Percentiles rank a stretch among this genome's conserved stretches.
These are phyloP conservation scores for Pelargonium australe DNA, from an alignment of 441 rosid species.

Conservation along the genomic window DNA sequence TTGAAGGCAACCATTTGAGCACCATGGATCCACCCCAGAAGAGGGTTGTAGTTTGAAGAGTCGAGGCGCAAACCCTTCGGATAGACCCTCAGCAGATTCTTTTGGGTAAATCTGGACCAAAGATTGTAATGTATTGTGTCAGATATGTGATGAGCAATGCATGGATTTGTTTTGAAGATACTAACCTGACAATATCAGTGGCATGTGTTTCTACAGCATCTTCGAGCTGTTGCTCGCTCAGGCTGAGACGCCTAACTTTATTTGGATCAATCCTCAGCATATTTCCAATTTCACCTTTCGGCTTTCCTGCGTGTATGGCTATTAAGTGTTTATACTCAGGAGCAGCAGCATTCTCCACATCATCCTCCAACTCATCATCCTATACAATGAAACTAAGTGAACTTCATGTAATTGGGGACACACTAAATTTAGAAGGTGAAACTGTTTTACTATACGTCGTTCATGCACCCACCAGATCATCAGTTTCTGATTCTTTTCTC, in stretches of 20 bases:
- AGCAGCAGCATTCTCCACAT: constrained; percentile 30
- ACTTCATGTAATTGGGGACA: too few relatives aligned
- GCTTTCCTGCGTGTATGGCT: constrained; percentile 85
- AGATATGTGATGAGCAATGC: too few relatives aligned
- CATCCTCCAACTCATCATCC: constrained; percentile 32
- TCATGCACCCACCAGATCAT: constrained; percentile 18
- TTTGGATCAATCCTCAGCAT: constrained; percentile 45
- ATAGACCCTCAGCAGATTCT: constrained; percentile 70
- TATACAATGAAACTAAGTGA: too few relatives aligned
- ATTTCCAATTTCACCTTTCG: constrained; percentile 70
- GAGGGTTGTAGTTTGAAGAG: constrained; percentile 88
- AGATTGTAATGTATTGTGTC: too few relatives aligned
- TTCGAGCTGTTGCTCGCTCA: constrained; percentile 79
- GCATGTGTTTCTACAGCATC: constrained; percentile 55
- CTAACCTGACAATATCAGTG: constrained; percentile 56
- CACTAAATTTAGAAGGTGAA: too few relatives aligned
- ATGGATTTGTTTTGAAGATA: constrained; percentile 15
- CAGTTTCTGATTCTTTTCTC: constrained; percentile 22
- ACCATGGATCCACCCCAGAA: constrained; percentile 87
- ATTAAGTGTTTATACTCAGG: constrained; percentile 67
- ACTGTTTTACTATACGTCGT: too few relatives aligned
- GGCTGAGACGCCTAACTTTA: constrained; percentile 44
- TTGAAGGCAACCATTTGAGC: constrained; percentile 99
- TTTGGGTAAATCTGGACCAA: constrained; percentile 60
- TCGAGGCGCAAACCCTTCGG: constrained; percentile 76